Evolutionary conservation across 2,329 filamentous ascomycete species (phyloP), one percentile per base, ranked within the genome.

Genomic region (Spiromastix sp.): DNA sequence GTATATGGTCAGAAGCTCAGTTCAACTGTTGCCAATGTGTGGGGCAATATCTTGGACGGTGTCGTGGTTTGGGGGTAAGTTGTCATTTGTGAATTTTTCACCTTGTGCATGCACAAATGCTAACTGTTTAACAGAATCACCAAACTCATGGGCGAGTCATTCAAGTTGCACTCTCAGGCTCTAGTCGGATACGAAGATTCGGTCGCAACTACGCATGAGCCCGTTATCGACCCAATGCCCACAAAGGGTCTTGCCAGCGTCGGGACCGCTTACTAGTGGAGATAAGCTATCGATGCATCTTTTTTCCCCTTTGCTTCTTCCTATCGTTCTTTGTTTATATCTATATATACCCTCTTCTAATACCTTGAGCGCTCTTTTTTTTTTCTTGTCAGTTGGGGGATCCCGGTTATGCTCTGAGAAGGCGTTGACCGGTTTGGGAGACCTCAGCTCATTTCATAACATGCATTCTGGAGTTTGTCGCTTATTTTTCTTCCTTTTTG

Each of bases 21-120:
- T 67, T 91, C 87, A n/a, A 85, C 85, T 34, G 89, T 98, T 28
- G 87, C 89, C 43, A 79, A 85, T 51, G 77, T 96, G 30, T 98
- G 91, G 91, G 91, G 89, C 50, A 89, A 85, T 45, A 95, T 96
- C 81, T 79, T 96, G 46, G 91, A 96, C 56, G 91, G 95, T 64
- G 91, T 96, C 44, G 89, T 96, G 48, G 91, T 98, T 42, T 96
- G 91, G 91, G 91, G 91, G 86, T 94, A 80, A 77, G 86, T 82
- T 34, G 43, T 54, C 46, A 53, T 43, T 15, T n/a, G 37, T 15
- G 29, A 12, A 31, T 21, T 9, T 27, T 32, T 29, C 5, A 1
- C 22, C 28, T 32, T 34, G 37, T 37, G 21, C 19, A 32, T 15
- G 32, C 11, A 22, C 29, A 5, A 32, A 45, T 39, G 47, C 72